A percentile compares a stretch with the other conserved stretches of the same genome.
These are phyloP conservation scores for Zygosaccharomyces pseudobailii DNA, from an alignment of 1,139 yeast genomes.

Conservation along the genomic window DNA sequence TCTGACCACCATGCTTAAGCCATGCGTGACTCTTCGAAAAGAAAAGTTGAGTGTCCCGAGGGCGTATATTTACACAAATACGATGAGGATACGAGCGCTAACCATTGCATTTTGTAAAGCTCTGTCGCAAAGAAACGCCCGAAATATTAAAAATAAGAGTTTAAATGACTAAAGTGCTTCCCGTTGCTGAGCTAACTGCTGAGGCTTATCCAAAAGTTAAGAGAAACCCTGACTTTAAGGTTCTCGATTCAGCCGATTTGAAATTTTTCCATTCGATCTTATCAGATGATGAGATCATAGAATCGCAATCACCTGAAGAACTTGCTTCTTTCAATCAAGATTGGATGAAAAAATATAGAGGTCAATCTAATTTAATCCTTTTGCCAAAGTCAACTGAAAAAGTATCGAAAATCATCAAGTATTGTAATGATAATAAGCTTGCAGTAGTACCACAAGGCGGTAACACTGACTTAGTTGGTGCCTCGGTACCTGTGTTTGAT, in stretches of 20 bases:
- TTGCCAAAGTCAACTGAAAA: conserved; percentile 83
- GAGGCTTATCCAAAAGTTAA: conserved; percentile 52
- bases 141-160: background rate
- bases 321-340: conserved; percentile 76
- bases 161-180: conserved; percentile 7
- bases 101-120: background rate
- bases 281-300: conserved; percentile 37
- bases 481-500: conserved; percentile 88
- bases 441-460: conserved; percentile 98
- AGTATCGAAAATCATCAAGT: conserved; percentile 68
- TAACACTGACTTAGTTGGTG: conserved; percentile 95
- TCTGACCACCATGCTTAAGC: background rate
- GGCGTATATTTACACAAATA: background rate
- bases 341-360: conserved; percentile 94
- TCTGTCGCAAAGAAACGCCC: background rate
- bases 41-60: background rate
- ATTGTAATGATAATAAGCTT: conserved; percentile 71
- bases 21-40: background rate
- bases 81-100: background rate
- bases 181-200: conserved; percentile 49
- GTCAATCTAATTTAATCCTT: conserved; percentile 75
- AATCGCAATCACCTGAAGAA: conserved; percentile 51
- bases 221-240: conserved; percentile 40
- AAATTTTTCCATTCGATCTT: conserved; percentile 52
- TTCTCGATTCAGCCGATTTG: conserved; percentile 50